Percentiles rank a stretch among this genome's conserved stretches.
phyloP scores from a whole-genome alignment of 129 eudicot genomes.

The Lactuca sativa region DNA sequence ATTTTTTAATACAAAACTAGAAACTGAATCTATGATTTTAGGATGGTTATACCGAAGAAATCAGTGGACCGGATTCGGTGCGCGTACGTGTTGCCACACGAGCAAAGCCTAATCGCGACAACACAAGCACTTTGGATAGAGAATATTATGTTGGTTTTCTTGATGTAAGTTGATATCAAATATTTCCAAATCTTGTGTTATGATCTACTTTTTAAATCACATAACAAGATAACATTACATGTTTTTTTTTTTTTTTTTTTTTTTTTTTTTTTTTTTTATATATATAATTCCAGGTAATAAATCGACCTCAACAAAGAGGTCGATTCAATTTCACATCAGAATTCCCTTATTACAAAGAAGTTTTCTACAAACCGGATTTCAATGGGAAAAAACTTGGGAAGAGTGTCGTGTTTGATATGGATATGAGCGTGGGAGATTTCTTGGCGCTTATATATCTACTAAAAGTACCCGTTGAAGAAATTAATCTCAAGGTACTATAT shows the following conservation, averaged over 20 bases:
- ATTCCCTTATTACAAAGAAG: slow-evolving; percentile 60
- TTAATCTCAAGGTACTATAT: slow-evolving; percentile 64
- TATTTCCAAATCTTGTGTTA: not conserved
- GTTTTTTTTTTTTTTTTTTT: too few species aligned
- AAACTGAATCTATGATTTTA: slow-evolving; percentile 20
- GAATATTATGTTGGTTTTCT: slow-evolving; percentile 59
- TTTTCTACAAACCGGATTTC: slow-evolving; percentile 56
- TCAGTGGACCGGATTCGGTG: slow-evolving; percentile 49
- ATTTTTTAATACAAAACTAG: not conserved
- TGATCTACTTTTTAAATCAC: not conserved
- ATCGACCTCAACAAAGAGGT: slow-evolving; percentile 49
- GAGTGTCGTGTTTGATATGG: slow-evolving; percentile 78
- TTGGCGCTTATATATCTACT: slow-evolving; percentile 83
- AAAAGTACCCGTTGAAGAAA: slow-evolving; percentile 64
- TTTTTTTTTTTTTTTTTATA: too few species aligned
- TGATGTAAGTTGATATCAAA: slow-evolving; percentile 51
- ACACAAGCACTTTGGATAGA: slow-evolving; percentile 44
- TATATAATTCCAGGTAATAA: slow-evolving; percentile 51
- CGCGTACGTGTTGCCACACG: slow-evolving; percentile 65
- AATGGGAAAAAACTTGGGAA: slow-evolving; percentile 51
- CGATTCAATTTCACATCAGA: slow-evolving; percentile 71
- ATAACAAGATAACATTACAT: slow-evolving; percentile 2
- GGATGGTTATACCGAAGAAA: slow-evolving; percentile 88
- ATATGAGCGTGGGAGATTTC: slow-evolving; percentile 95
- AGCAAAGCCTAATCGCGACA: slow-evolving; percentile 67